phyloP scores from a whole-genome alignment of 2,329 filamentous ascomycete species.

The Lachnellula subtilissima region DNA sequence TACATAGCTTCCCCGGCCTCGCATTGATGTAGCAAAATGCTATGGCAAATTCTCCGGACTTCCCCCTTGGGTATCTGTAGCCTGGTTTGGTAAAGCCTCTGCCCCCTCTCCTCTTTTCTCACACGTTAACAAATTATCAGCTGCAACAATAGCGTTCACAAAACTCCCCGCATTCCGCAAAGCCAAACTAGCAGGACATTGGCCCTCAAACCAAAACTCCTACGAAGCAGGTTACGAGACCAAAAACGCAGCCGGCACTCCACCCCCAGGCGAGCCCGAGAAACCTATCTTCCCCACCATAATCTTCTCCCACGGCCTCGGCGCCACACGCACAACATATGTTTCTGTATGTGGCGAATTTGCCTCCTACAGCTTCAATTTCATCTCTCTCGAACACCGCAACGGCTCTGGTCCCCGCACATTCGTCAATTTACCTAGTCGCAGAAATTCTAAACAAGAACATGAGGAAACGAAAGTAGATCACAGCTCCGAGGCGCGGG shows the following conservation, averaged over 20 bases:
- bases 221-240: constrained; percentile 33
- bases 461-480: constrained; percentile 29
- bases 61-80: constrained; percentile 43
- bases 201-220: constrained; percentile 41
- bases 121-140: not conserved
- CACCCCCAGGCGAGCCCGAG: constrained; percentile 34
- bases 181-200: constrained; percentile 50
- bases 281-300: constrained; percentile 54
- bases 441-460: constrained; percentile 30
- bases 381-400: constrained; percentile 60
- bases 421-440: constrained; percentile 49
- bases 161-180: constrained; percentile 62
- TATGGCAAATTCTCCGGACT: constrained; percentile 59
- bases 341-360: constrained; percentile 61
- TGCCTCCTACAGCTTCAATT: constrained; percentile 61
- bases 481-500: constrained; percentile 33
- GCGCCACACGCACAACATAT: constrained; percentile 58
- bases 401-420: constrained; percentile 60
- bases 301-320: constrained; percentile 63
- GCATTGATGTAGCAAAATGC: constrained; percentile 52
- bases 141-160: constrained; percentile 54
- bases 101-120: not conserved
- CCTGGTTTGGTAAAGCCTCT: constrained; percentile 41
- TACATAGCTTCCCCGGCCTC: constrained; percentile 58
- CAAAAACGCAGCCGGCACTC: constrained; percentile 37